phyloP scores from a whole-genome alignment of 1,284 basidiomycete species.

The Volvariella volvacea region DNA sequence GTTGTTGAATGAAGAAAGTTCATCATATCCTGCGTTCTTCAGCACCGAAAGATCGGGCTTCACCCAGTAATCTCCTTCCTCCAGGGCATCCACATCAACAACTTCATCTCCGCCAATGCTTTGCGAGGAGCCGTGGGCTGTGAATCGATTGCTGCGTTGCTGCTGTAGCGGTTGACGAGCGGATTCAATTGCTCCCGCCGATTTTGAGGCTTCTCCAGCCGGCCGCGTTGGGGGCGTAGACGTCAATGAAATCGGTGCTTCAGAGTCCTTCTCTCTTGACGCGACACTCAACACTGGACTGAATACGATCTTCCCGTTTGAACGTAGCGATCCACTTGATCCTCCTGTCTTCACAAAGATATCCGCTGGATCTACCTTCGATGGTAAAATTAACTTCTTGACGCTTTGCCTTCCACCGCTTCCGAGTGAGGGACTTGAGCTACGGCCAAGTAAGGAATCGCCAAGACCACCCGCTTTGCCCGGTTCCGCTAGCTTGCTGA shows the following conservation, averaged over 20 bases:
- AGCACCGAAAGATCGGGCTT: conserved; percentile 72
- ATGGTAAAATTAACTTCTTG: conserved; percentile 91
- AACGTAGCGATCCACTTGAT: conserved; percentile 28
- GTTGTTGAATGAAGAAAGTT: conserved; percentile 64
- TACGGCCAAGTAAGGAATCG: conserved; percentile 50
- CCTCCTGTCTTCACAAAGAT: conserved; percentile 50
- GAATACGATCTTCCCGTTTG: conserved; percentile 54
- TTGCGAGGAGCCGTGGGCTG: conserved; percentile 32
- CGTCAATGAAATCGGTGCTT: conserved; percentile 18
- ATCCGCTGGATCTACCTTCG: conserved; percentile 68
- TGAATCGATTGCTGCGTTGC: conserved; percentile 40
- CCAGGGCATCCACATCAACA: conserved; percentile 36
- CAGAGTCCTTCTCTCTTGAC: conserved; percentile 60
- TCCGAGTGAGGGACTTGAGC: conserved; percentile 64
- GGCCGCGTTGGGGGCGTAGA: conserved; percentile 16
- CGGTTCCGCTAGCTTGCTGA: conserved; percentile 36
- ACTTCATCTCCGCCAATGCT: conserved; percentile 22
- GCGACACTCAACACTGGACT: conserved; percentile 68
- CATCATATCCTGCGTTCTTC: conserved; percentile 62
- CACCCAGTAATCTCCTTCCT: conserved; percentile 88
- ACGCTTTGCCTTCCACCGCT: conserved; percentile 77
- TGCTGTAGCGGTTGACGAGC: conserved; percentile 32
- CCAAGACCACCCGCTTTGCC: conserved; percentile 32
- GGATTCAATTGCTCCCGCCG: not conserved
- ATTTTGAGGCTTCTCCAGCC: conserved; percentile 12